phyloP scores from a whole-genome alignment of 352 stramenopile species.

The Hyaloperonospora arabidopsidis region DNA sequence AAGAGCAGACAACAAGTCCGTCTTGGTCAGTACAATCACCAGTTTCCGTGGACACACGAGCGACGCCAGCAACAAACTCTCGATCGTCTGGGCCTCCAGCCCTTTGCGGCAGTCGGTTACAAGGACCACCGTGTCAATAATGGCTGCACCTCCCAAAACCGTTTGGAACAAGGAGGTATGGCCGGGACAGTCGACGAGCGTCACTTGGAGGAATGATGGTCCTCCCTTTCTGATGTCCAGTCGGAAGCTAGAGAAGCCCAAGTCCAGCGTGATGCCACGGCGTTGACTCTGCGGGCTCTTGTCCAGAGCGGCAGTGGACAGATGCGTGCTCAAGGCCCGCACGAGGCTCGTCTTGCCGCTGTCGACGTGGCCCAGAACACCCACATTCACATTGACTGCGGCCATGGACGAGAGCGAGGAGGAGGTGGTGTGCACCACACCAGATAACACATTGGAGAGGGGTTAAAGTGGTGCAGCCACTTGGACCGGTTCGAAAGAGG shows the following conservation, averaged over 20 bases:
- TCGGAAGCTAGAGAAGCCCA: constrained; percentile 96
- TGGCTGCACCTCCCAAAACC: constrained; percentile 97
- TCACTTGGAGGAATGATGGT: constrained; percentile 89
- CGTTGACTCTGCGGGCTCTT: constrained; percentile 95
- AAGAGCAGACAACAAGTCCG: constrained; percentile 85
- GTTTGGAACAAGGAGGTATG: constrained; percentile 98
- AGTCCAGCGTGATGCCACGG: constrained; percentile 97
- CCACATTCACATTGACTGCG: constrained; percentile 94
- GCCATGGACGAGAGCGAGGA: neutral
- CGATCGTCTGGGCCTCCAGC: constrained; percentile 97
- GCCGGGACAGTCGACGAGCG: constrained; percentile 92
- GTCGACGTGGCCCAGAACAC: constrained; percentile 97
- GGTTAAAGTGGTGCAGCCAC: no score
- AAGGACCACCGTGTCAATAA: constrained; percentile 98
- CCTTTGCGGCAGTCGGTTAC: constrained; percentile 96
- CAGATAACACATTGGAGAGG: no score
- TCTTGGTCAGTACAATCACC: constrained; percentile 95
- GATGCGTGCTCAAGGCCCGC: constrained; percentile 92
- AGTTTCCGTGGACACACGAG: constrained; percentile 85
- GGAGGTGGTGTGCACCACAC: no score
- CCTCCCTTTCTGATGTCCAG: constrained; percentile 33
- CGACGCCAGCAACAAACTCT: constrained; percentile 95
- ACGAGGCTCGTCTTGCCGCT: constrained; percentile 96
- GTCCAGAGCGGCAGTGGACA: constrained; percentile 97
- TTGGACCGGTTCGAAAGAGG: no score